Percentiles rank a stretch among this genome's conserved stretches.
These are phyloP conservation scores for Chrysophaeum taylorii DNA, from an alignment of 352 stramenopile species.

Conservation along the genomic window DNA sequence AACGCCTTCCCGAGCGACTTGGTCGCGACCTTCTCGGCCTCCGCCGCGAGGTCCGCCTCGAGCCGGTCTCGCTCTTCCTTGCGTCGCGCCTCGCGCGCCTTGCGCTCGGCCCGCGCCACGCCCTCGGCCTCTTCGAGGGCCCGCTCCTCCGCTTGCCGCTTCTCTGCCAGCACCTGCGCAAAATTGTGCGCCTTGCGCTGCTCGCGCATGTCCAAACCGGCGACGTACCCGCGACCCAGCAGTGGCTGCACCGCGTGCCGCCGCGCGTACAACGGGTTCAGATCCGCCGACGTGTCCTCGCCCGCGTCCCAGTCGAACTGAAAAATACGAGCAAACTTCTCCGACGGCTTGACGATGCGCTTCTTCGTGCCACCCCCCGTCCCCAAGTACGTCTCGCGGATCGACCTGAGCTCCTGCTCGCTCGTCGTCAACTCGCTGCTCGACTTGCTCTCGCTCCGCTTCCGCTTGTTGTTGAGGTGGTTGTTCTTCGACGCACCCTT, in stretches of 20 bases:
- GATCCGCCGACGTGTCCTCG: constrained; percentile 74
- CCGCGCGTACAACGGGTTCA: constrained; percentile 78
- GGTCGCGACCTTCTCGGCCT: constrained; percentile 21
- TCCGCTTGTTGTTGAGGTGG: no score
- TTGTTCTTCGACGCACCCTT: no score
- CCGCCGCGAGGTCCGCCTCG: constrained; percentile 46
- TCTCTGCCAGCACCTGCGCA: constrained; percentile 44
- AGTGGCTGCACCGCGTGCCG: constrained; percentile 72
- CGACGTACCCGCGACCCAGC: constrained; percentile 77
- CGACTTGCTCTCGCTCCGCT: constrained; percentile 4
- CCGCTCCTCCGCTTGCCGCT: constrained; percentile 39
- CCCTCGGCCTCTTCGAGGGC: constrained; percentile 39
- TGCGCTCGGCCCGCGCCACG: constrained; percentile 17
- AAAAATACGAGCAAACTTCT: constrained; percentile 83
- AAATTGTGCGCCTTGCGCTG: constrained; percentile 79
- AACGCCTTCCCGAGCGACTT: neutral
- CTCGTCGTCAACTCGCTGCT: constrained; percentile 37
- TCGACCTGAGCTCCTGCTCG: constrained; percentile 57
- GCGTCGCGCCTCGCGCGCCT: constrained; percentile 24
- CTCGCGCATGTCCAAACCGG: constrained; percentile 78
- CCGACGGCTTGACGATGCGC: constrained; percentile 73
- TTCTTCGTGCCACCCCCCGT: constrained; percentile 70
- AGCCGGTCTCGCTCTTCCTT: constrained; percentile 49
- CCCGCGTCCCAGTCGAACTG: constrained; percentile 82
- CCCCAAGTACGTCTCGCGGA: constrained; percentile 77